Conservation (phyloP, 768 basidiomycete genomes). For the Termitomyces eurrhizus region DNA sequence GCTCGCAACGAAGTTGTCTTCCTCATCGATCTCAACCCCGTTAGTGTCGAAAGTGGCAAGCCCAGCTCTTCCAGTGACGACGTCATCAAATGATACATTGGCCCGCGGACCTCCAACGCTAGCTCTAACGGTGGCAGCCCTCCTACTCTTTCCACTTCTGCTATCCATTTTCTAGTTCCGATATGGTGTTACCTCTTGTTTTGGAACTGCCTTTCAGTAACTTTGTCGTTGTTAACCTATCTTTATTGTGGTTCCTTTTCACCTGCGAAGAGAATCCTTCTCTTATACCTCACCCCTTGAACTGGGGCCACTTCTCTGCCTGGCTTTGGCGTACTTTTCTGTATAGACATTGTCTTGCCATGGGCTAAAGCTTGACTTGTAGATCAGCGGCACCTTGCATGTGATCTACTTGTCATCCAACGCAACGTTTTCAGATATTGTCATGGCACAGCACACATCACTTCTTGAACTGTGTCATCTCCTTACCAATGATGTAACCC, state of each 20-base stretch:
- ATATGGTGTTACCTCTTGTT: not conserved
- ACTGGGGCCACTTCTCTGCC: not conserved
- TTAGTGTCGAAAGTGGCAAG: conserved; percentile 2
- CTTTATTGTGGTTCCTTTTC: conserved; percentile 24
- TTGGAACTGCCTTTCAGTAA: not conserved
- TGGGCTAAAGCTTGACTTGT: not conserved
- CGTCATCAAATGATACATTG: conserved; percentile 9
- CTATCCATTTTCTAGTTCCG: conserved; percentile 8
- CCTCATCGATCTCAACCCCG: conserved; percentile 14
- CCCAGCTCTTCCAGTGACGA: conserved; percentile 2
- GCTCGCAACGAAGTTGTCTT: conserved; percentile 14
- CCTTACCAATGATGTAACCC: not conserved
- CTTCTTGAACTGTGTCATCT: not conserved
- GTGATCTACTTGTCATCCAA: not conserved
- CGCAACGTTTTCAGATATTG: too few species aligned
- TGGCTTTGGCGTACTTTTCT: not conserved
- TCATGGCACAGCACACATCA: not conserved
- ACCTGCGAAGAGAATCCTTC: not conserved
- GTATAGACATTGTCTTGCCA: not conserved
- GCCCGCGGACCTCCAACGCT: not conserved
- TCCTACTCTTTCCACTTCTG: conserved; percentile 1
- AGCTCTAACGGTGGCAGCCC: not conserved
- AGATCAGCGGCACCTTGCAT: not conserved
- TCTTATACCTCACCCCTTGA: not conserved
- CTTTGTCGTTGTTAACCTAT: conserved; percentile 12